Conservation (phyloP, 495 filamentous ascomycete species). For the Lichenothelia convexa region DNA sequence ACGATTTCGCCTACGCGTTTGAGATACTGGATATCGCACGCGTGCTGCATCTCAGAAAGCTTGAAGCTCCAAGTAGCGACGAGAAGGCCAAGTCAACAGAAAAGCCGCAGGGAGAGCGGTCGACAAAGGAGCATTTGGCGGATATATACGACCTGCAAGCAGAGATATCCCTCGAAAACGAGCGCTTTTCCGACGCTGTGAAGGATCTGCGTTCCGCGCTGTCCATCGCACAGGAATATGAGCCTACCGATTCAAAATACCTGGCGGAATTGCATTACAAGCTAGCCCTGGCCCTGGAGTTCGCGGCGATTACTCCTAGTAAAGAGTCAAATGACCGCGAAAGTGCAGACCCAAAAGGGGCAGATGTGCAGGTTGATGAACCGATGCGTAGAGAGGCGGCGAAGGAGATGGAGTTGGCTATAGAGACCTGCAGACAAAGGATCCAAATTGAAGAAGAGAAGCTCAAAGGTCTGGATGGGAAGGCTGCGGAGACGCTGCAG, state of each 20-base stretch:
- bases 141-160: constrained; percentile 84
- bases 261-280: constrained; percentile 92
- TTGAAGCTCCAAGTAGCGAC: constrained; percentile 26
- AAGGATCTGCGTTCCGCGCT: constrained; percentile 60
- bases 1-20: constrained; percentile 79
- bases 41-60: constrained; percentile 48
- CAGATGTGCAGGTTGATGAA: constrained; percentile 37
- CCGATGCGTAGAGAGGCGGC: constrained; percentile 57
- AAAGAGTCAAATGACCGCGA: constrained; percentile 26
- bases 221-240: constrained; percentile 54
- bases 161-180: constrained; percentile 89
- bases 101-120: constrained; percentile 24
- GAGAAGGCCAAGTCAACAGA: constrained; percentile 33
- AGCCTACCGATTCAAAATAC: constrained; percentile 57
- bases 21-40: constrained; percentile 84
- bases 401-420: constrained; percentile 61
- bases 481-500: constrained; percentile 28
- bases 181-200: constrained; percentile 67
- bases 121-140: constrained; percentile 64
- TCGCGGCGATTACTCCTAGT: constrained; percentile 57
- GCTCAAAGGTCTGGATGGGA: constrained; percentile 29
- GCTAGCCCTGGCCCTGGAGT: constrained; percentile 86
- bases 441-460: constrained; percentile 54
- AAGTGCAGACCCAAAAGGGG: constrained; percentile 15
- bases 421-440: constrained; percentile 57